Conservation (phyloP, 192 early-diverging fungal species). For the Diversispora epigaea region DNA sequence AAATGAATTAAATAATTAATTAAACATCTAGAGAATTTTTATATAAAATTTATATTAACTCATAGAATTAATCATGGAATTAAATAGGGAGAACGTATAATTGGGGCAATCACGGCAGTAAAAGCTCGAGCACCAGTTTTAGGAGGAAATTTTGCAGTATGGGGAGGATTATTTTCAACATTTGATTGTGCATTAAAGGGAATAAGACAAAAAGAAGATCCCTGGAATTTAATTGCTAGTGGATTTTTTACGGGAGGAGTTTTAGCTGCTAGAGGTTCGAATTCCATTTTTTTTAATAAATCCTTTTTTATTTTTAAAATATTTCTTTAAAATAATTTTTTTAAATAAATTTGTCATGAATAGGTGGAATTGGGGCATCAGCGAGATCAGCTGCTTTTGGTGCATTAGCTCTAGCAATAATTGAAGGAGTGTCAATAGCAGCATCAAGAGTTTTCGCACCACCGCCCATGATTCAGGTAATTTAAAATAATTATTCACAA, state of each 20-base stretch:
- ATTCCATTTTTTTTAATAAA: conserved; percentile 36
- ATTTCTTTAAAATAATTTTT: not conserved
- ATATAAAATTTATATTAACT: too few relatives aligned
- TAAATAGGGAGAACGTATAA: conserved; percentile 79
- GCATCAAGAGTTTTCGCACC: conserved; percentile 31
- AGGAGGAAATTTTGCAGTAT: conserved; percentile 99
- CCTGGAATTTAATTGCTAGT: conserved; percentile 95
- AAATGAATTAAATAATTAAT: too few relatives aligned
- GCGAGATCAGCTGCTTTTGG: conserved; percentile 87
- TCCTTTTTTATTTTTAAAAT: not conserved
- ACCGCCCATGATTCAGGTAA: conserved; percentile 44
- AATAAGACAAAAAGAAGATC: conserved; percentile 97
- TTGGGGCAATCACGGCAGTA: conserved; percentile 81
- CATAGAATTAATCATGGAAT: not conserved
- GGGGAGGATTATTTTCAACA: conserved; percentile 97
- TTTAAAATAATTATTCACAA: not conserved
- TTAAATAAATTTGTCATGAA: not conserved
- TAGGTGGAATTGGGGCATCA: conserved; percentile 66
- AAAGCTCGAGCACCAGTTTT: conserved; percentile 92
- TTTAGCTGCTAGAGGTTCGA: conserved; percentile 85
- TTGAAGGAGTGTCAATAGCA: conserved; percentile 81
- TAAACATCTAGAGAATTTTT: too few relatives aligned
- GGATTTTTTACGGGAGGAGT: conserved; percentile 95
- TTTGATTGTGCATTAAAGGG: conserved; percentile 94
- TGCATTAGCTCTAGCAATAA: conserved; percentile 87